Evolutionary conservation across 345 rosid genomes (phyloP), one percentile per base, ranked within the genome.

Genomic region (Theobroma cacao): DNA sequence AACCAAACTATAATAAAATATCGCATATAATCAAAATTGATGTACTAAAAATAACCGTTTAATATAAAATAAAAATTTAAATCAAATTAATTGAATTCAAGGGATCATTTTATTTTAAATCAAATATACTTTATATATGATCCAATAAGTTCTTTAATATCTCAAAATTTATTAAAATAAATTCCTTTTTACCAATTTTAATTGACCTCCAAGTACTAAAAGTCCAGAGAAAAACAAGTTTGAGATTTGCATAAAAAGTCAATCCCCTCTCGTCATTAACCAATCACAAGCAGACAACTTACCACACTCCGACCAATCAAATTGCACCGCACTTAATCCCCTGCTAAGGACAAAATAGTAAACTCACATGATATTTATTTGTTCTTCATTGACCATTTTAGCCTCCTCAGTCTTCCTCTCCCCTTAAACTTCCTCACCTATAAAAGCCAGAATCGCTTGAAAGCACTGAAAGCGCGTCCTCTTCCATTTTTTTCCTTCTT

Each of bases 301-400:
- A 26, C 10, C 22, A n/a, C 30, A 2, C 34, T 7, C 56, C 56
- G 17, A 69, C 59, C 59, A 47, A 70, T 47, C 59, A 48, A 9
- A 48, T 47, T 47, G 74, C 74, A 70, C 74, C 74, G 59, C 58
- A 31, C 40, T 70, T 48, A 70, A 50, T n/a, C n/a, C n/a, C 10
- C 3, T 18, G 55, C 1, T 40, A 50, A 50, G 61, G 75, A 20
- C 20, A 71, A 31, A 50, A 18, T 4, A 0, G 75, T 71, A 71
- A 71, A 3, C 31, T 18, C 60, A 5, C 0, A 4, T 1, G 1
- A 30, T 48, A 18, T 70, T 31, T 9, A 48, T 30, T 15, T 33
- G 4, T 31, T 71, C 3, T 1, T 71, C 15, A 30, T 75, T 61
- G 58, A 61, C 70, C 52, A 59, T 60, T 38, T 41, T 47, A 41